Evolutionary conservation across 2,329 filamentous ascomycete species (phyloP).

Genomic region (Beauveria sp.): DNA sequence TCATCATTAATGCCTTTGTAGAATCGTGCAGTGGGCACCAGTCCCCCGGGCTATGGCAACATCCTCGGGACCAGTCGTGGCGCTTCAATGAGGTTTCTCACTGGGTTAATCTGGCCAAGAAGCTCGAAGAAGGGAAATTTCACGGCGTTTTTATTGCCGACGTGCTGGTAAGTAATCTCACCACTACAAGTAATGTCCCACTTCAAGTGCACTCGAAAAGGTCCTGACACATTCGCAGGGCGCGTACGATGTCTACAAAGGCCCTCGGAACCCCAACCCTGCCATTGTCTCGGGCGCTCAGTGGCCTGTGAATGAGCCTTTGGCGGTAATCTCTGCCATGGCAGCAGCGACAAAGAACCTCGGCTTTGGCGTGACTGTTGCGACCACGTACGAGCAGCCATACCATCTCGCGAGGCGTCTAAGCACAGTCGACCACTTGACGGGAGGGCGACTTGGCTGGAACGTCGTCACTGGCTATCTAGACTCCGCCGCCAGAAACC

Average conservation of each 20-base stretch:
- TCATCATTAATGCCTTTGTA: constrained; percentile 36
- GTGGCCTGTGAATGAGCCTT: constrained; percentile 64
- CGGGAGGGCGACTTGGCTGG: constrained; percentile 45
- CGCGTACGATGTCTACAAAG: constrained; percentile 63
- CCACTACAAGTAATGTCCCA: too few species aligned
- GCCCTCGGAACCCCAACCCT: constrained; percentile 41
- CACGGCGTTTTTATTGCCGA: constrained; percentile 62
- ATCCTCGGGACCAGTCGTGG: constrained; percentile 55
- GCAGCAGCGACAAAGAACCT: constrained; percentile 59
- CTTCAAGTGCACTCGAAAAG: too few species aligned
- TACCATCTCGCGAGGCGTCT: constrained; percentile 59
- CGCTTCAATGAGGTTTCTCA: constrained; percentile 53
- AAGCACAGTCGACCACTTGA: constrained; percentile 59
- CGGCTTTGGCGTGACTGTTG: constrained; percentile 61
- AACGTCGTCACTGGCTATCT: constrained; percentile 61
- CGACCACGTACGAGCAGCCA: constrained; percentile 62
- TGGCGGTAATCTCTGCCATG: constrained; percentile 56
- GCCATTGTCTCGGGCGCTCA: constrained; percentile 57
- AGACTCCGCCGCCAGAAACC: constrained; percentile 57
- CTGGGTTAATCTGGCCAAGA: constrained; percentile 49
- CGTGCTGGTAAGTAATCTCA: constrained; percentile 29
- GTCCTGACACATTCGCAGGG: constrained; percentile 24
- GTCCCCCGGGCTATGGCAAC: constrained; percentile 44
- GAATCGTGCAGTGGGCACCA: constrained; percentile 36
- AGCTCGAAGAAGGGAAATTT: constrained; percentile 42